Percentiles rank a stretch among this genome's conserved stretches.
Conservation (phyloP, 192 early-diverging fungal genomes). For the Backusella tuberculispora region DNA sequence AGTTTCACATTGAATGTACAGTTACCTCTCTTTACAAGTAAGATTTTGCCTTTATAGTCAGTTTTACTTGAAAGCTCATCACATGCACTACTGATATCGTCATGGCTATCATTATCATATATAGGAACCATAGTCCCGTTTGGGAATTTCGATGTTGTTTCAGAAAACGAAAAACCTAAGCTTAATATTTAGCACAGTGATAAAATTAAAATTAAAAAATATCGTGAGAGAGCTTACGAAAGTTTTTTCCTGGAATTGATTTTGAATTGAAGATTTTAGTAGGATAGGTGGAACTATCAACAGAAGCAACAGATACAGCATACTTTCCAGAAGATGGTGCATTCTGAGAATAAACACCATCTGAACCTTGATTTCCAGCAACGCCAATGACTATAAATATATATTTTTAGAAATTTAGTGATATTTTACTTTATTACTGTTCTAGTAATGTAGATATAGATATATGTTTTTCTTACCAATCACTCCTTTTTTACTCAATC, state of each 20-base stretch:
- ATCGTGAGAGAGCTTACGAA: constrained; percentile 2
- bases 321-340: constrained; percentile 59
- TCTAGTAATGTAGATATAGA: not conserved
- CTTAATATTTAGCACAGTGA: not conserved
- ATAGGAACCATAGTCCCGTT: constrained; percentile 36
- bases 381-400: constrained; percentile 55
- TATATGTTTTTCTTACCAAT: constrained; percentile 24
- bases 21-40: constrained; percentile 66
- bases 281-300: constrained; percentile 46
- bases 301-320: constrained; percentile 63
- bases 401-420: not conserved
- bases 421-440: not conserved
- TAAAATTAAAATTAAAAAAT: not conserved
- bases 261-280: constrained; percentile 37
- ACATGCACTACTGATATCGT: not conserved
- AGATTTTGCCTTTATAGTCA: constrained; percentile 50
- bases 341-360: constrained; percentile 60
- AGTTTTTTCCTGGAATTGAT: constrained; percentile 4
- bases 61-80: constrained; percentile 52
- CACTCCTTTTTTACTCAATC: constrained; percentile 46
- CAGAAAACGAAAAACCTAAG: constrained; percentile 18
- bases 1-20: constrained; percentile 69
- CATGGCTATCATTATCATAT: not conserved
- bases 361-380: constrained; percentile 65
- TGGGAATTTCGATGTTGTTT: constrained; percentile 9